Evolutionary conservation across 257 asterid genomes (phyloP).

Genomic region (Marsdenia floribunda): DNA sequence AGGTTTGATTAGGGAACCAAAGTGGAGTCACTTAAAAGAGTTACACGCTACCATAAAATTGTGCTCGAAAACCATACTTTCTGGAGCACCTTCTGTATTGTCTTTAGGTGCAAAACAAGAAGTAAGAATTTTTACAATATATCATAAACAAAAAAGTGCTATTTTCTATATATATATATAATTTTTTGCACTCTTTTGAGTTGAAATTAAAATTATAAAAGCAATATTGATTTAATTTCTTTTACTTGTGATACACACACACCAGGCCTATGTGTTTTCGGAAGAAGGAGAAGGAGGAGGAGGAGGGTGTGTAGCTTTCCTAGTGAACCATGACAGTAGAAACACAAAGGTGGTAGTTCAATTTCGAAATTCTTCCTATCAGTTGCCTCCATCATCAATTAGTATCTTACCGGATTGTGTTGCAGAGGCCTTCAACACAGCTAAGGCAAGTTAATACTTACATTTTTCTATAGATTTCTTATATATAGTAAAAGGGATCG

Average conservation of each 20-base stretch:
- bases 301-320: conserved; percentile 80
- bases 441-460: conserved; percentile 42
- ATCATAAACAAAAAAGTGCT: too few relatives aligned
- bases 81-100: conserved; percentile 33
- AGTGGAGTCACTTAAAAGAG: conserved; percentile 76
- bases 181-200: not conserved
- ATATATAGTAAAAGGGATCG: too few relatives aligned
- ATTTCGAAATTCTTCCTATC: conserved; percentile 40
- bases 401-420: conserved; percentile 87
- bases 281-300: conserved; percentile 39
- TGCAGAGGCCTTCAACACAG: conserved; percentile 69
- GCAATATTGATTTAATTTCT: not conserved
- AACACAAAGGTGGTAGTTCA: conserved; percentile 28
- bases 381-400: conserved; percentile 62
- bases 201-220: too few relatives aligned
- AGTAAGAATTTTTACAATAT: conserved; percentile 27
- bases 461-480: too few relatives aligned
- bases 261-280: conserved; percentile 53
- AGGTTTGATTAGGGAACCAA: conserved; percentile 84
- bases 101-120: conserved; percentile 58
- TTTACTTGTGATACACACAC: not conserved
- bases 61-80: conserved; percentile 48
- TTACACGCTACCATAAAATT: conserved; percentile 60
- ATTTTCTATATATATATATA: too few relatives aligned
- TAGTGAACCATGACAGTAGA: conserved; percentile 41